Percentiles rank a stretch among this genome's conserved stretches.
phyloP scores from a whole-genome alignment of 352 stramenopile species.

The Ophiocytium majus region DNA sequence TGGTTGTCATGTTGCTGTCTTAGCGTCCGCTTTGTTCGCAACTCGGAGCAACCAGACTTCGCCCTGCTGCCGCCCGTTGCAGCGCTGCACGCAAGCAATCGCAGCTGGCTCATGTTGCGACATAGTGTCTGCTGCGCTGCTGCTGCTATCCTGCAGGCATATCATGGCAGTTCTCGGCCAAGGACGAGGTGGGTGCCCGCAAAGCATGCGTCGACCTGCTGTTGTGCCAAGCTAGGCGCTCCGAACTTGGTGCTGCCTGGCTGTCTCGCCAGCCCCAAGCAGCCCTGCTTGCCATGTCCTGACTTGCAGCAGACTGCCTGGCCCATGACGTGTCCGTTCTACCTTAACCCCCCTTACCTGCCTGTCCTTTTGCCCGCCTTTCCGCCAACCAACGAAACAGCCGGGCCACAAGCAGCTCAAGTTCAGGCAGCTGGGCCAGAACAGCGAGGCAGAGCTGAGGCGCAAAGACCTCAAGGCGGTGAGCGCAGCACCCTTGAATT shows the following conservation, averaged over 20 bases:
- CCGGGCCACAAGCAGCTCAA: conserved; percentile 15
- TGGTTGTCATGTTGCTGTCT: too few relatives aligned
- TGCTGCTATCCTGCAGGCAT: not conserved
- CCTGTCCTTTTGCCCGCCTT: not conserved
- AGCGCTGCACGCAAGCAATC: too few relatives aligned
- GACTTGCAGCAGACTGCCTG: too few relatives aligned
- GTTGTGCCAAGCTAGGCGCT: too few relatives aligned
- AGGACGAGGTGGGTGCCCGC: conserved; percentile 13
- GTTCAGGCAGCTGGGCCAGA: conserved; percentile 15
- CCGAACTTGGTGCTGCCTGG: too few relatives aligned
- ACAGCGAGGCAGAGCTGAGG: conserved; percentile 18
- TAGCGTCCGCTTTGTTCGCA: too few relatives aligned
- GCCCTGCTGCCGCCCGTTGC: too few relatives aligned
- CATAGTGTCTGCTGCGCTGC: not conserved
- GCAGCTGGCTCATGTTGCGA: not conserved
- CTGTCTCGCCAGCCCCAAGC: too few relatives aligned
- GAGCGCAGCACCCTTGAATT: too few relatives aligned
- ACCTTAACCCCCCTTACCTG: not conserved
- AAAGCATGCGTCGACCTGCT: too few relatives aligned
- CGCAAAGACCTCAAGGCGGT: not conserved
- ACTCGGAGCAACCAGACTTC: not conserved
- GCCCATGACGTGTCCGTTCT: too few relatives aligned
- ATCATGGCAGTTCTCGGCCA: conserved; percentile 20
- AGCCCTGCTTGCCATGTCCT: too few relatives aligned
- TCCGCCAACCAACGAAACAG: not conserved